Percentiles rank a stretch among this genome's conserved stretches.
Evolutionary conservation across 495 filamentous ascomycete genomes (phyloP).

Genomic region (Aspergillus sclerotiicarbonarius): DNA sequence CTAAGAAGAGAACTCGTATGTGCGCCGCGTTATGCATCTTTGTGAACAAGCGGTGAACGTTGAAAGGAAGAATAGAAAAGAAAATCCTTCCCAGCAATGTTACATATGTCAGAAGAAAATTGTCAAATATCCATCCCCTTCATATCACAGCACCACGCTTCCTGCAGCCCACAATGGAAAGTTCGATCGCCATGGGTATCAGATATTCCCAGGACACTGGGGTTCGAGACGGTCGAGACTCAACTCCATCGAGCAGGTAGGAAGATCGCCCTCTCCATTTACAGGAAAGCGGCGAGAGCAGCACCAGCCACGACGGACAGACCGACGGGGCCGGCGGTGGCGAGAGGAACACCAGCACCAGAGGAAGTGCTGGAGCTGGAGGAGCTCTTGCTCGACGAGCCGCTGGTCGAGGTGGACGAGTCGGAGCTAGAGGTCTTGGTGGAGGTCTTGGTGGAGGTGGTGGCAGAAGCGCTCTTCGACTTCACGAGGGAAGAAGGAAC

Average conservation of each 20-base stretch:
- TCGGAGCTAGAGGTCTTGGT: constrained; percentile 12
- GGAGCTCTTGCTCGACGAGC: constrained; percentile 5
- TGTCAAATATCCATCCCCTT: constrained; percentile 31
- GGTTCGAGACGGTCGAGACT: neutral
- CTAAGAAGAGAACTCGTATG: constrained; percentile 18
- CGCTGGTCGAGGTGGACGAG: constrained; percentile 16
- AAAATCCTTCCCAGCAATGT: constrained; percentile 16
- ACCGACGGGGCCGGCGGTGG: constrained; percentile 39
- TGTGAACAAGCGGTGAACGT: constrained; percentile 15
- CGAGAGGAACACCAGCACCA: constrained; percentile 34
- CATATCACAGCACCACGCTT: constrained; percentile 17
- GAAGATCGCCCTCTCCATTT: constrained; percentile 14
- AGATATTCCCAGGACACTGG: neutral
- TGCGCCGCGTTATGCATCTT: constrained; percentile 29
- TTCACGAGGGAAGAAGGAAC: constrained; percentile 3
- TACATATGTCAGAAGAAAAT: constrained; percentile 19
- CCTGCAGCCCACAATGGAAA: neutral
- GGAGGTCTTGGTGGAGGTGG: constrained; percentile 7
- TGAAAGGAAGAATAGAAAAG: constrained; percentile 15
- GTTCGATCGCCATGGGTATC: neutral
- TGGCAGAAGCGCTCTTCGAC: constrained; percentile 11
- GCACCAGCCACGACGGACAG: constrained; percentile 44
- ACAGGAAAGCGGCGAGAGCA: constrained; percentile 49
- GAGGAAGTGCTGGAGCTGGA: constrained; percentile 25
- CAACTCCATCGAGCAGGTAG: neutral